Percentiles rank a stretch among this genome's conserved stretches.
phyloP scores from a whole-genome alignment of 352 stramenopile genomes.

The Thalassiosira livingstoniorum region DNA sequence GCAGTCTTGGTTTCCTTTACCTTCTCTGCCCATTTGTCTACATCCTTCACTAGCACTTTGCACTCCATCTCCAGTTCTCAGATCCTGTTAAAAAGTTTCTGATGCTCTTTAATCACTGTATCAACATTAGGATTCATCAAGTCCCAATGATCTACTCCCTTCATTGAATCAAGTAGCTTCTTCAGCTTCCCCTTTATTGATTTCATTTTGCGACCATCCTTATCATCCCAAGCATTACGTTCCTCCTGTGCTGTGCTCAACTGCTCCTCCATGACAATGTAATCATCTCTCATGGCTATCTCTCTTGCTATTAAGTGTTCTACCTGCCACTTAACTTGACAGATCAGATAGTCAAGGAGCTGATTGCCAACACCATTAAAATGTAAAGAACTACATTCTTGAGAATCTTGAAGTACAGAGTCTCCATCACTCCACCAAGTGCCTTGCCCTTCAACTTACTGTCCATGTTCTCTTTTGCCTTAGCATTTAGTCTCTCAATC shows the following conservation, averaged over 20 bases:
- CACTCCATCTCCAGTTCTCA: conserved; percentile 4
- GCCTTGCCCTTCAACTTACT: too few relatives aligned
- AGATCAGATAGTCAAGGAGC: too few relatives aligned
- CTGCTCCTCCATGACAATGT: too few relatives aligned
- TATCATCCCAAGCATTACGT: not conserved
- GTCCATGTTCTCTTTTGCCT: too few relatives aligned
- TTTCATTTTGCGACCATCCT: not conserved
- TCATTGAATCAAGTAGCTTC: not conserved
- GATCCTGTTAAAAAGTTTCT: not conserved
- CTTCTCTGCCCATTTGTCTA: not conserved
- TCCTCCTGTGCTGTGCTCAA: not conserved
- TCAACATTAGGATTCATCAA: not conserved
- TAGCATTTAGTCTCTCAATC: too few relatives aligned
- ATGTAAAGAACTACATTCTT: too few relatives aligned
- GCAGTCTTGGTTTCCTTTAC: not conserved
- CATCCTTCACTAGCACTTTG: not conserved
- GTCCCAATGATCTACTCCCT: not conserved
- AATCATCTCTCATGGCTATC: too few relatives aligned
- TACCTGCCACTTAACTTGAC: too few relatives aligned
- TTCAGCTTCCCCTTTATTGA: not conserved
- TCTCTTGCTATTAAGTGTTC: too few relatives aligned
- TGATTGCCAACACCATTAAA: too few relatives aligned
- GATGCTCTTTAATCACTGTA: not conserved
- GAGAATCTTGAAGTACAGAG: too few relatives aligned
- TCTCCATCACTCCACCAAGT: too few relatives aligned